Base-by-base conservation (phyloP, 1,284 basidiomycete genomes). In the Malassezia furfur region DNA sequence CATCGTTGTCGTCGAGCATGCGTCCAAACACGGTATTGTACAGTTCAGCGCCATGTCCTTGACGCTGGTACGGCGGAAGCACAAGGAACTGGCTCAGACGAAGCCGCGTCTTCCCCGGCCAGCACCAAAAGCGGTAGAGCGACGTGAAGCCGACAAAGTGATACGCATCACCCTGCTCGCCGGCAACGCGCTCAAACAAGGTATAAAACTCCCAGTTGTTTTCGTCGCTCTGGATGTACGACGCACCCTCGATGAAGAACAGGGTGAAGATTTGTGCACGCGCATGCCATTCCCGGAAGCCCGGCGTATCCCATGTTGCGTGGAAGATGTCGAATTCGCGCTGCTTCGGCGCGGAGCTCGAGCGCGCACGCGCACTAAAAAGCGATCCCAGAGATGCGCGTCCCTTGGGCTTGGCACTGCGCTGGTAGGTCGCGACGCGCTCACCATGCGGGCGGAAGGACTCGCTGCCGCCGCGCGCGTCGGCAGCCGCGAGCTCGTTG, bases 261-360 rank as follows among this genome's bases (percentile, higher is more conserved):
- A 94, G 77, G 55, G 94, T 88, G 72, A 96, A 96, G 51, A 96
- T 75, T 76, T 96, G 93, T 86, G 94, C 94, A 52, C 84, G 80
- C n/a, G 86, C 81, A 70, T 96, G 93, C 66, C 88, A 91, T 75
- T 93, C 89, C 66, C 81, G 81, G 78, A 96, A 98, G 4, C 89
- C 91, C 5, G 87, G 83, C 1, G 90, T 89, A 57, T 83, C 78
- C 83, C 88, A 93, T 6, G 84, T 91, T 22, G 83, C 57, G 10
- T 61, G 66, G 39, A 62, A 72, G 19, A 74, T 56, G 34, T 62
- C 61, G 45, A 73, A 73, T 14, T 51, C 40, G 31, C 35, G 34
- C 34, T 28, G 44, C n/a, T 57, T 30, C 5, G 47, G 28, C 5
- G 12, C 7, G 17, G 12, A 7, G 21, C 31, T 19, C 17, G 34